Percentiles rank a stretch among this genome's conserved stretches.
phyloP scores from a whole-genome alignment of 2,329 filamentous ascomycete genomes.

The Paracoccidioides lutzii region DNA sequence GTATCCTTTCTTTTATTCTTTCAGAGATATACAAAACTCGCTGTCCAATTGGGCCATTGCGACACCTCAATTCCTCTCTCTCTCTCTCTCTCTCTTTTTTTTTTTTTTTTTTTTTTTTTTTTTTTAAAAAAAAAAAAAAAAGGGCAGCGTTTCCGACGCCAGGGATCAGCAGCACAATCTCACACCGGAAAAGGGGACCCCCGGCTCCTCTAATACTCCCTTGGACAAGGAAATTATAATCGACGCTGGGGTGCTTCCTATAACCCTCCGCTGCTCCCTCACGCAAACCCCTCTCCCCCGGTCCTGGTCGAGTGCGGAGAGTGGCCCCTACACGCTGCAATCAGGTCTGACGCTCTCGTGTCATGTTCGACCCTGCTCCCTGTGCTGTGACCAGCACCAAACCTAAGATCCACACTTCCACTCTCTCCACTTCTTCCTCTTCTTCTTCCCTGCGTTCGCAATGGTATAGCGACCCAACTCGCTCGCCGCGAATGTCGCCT shows the following conservation, averaged over 20 bases:
- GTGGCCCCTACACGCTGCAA: conserved; percentile 1
- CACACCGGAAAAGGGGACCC: not conserved
- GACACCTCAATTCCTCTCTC: no score
- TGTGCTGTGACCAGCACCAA: not conserved
- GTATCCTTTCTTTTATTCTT: not conserved
- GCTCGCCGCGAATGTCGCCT: conserved; percentile 9
- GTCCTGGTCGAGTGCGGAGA: conserved; percentile 10
- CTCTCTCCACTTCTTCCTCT: conserved; percentile 2
- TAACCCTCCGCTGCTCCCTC: conserved; percentile 3
- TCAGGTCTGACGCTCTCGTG: conserved; percentile 1
- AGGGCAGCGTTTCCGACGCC: no score
- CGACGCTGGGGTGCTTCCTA: not conserved
- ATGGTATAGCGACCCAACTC: conserved; percentile 10
- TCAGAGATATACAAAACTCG: no score
- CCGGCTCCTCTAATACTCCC: not conserved
- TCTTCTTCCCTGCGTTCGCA: not conserved
- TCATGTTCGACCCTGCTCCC: conserved; percentile 1
- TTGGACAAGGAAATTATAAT: not conserved
- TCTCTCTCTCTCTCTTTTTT: not conserved
- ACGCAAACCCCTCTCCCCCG: conserved; percentile 4
- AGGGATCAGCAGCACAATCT: no score
- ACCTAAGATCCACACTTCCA: conserved; percentile 1
- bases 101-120: not conserved
- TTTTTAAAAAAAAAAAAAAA: not conserved
- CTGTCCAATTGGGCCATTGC: no score